Evolutionary conservation across 441 rosid species (phyloP), one percentile per base, ranked within the genome.

Genomic region (Dalechampia spathulata): DNA sequence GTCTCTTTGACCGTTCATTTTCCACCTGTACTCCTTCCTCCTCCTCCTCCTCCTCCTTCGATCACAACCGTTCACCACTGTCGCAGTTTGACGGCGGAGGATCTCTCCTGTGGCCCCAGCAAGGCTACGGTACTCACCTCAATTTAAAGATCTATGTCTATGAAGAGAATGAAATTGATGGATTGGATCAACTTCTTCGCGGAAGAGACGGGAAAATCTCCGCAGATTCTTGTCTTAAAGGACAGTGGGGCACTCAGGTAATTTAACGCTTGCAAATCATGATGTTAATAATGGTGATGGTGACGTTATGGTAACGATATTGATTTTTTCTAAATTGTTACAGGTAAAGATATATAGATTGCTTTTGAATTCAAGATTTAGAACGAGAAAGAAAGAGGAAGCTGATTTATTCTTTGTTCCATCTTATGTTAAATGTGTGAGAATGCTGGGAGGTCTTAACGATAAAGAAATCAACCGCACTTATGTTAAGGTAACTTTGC

Each of bases 211-310:
- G 87, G 2, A 67, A 58, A 54, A 70, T 90, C 38, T 46, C 82
- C 16, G 50, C 83, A 58, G 63, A 75, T 42, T 66, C 78, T 30
- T 93, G 99, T 69, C 61, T 85, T 49, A 83, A 81, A 77, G 96
- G 99, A 70, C 99, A 93, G 68, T 93, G 99, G 97, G 99, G 96
- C 49, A 78, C 96, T 64, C 99, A 93, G 97, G 99, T 89, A 60
- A 54, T 52, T 61, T 48, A 16, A 36, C 39, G 2, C 39, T 5
- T 36, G 7, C 8, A 3, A 30, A 8, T 30, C 34, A 8, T 30
- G 8, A 3, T 30, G 8, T 4, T 30, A 30, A 30, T 30, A 30
- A 30, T 30, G 34, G n/a, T n/a, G n/a, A n/a, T n/a, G n/a, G n/a
- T n/a, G n/a, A n/a, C n/a, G n/a, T n/a, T n/a, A 30, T 30, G 34